Evolutionary conservation across 1,284 basidiomycete species (phyloP).

Genomic region (Ceratobasidium sp.): DNA sequence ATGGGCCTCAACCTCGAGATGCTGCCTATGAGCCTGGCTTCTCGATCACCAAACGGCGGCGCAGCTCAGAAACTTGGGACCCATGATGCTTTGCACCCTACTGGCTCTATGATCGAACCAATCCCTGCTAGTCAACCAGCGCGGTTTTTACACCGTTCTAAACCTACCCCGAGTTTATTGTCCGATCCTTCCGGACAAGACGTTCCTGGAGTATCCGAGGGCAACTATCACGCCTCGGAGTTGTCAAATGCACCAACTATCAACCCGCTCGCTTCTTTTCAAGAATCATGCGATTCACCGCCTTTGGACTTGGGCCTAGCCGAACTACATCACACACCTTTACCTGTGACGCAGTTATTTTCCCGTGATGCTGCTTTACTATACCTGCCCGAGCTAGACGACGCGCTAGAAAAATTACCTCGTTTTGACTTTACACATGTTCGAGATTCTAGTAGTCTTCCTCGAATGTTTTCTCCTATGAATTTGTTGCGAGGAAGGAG

Average conservation of each 20-base stretch:
- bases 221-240: too few relatives aligned
- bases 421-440: slow-evolving; percentile 56
- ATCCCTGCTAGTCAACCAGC: slow-evolving; percentile 25
- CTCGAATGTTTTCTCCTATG: slow-evolving; percentile 66
- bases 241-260: neutral
- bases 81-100: neutral
- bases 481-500: slow-evolving; percentile 63
- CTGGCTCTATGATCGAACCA: neutral
- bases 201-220: neutral
- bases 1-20: neutral
- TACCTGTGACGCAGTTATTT: slow-evolving; percentile 67
- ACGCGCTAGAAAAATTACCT: slow-evolving; percentile 62
- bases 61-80: too few relatives aligned
- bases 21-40: slow-evolving; percentile 1
- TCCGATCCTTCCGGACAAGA: neutral
- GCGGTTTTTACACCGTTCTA: slow-evolving; percentile 1
- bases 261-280: neutral
- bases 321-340: slow-evolving; percentile 58
- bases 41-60: too few relatives aligned
- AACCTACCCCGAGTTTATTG: neutral
- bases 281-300: too few relatives aligned
- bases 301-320: neutral
- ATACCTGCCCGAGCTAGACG: slow-evolving; percentile 68
- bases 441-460: slow-evolving; percentile 48
- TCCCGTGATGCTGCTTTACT: slow-evolving; percentile 65